Conservation (phyloP, 306 rosid species). For the Cicer judaicum region DNA sequence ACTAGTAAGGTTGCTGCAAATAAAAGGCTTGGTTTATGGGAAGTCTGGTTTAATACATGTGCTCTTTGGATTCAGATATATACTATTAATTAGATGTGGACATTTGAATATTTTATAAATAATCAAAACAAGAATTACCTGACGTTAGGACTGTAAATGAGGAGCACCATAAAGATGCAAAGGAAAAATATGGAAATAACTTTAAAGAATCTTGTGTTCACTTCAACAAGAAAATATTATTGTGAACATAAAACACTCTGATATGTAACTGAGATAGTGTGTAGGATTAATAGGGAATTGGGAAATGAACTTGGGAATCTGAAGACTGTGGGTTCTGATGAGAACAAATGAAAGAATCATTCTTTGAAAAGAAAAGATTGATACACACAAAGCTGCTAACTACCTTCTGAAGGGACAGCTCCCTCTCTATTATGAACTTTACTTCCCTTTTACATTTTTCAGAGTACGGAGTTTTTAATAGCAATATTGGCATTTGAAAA, state of each 20-base stretch:
- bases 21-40: conserved; percentile 20
- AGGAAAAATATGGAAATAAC: conserved; percentile 11
- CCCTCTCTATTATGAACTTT: conserved; percentile 3
- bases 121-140: conserved; percentile 31
- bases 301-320: not conserved
- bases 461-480: not conserved
- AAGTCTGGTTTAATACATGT: conserved; percentile 14
- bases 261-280: not conserved
- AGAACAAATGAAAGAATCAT: conserved; percentile 6
- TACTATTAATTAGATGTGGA: conserved; percentile 31
- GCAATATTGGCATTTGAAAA: conserved; percentile 2
- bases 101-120: conserved; percentile 30
- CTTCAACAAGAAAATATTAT: conserved; percentile 18
- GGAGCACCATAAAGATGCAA: conserved; percentile 19
- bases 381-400: not conserved
- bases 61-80: conserved; percentile 20
- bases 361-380: not conserved
- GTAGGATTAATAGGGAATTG: not conserved
- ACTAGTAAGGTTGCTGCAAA: conserved; percentile 36
- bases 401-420: not conserved
- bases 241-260: conserved; percentile 13
- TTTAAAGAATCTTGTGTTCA: conserved; percentile 32
- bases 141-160: conserved; percentile 30
- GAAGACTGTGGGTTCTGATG: not conserved
- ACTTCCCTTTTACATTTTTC: not conserved